phyloP scores from a whole-genome alignment of 2,329 filamentous ascomycete genomes.

The Penicillium sp. region DNA sequence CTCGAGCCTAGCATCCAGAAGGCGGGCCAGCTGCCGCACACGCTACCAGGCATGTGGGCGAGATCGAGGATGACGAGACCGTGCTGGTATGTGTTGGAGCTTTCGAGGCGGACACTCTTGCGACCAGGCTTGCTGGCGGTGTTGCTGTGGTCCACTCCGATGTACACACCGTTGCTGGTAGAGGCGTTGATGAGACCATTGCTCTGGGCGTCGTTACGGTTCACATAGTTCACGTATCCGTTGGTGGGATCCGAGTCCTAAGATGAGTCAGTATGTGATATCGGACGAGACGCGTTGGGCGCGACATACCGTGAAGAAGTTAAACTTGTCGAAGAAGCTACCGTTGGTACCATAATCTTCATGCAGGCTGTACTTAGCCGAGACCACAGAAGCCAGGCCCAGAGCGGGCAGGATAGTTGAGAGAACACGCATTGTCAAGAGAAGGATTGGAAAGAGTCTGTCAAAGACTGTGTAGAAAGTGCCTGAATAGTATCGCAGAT shows the following conservation, averaged over 20 bases:
- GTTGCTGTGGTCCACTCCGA: constrained; percentile 69
- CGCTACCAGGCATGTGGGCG: constrained; percentile 69
- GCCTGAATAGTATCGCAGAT: constrained; percentile 6
- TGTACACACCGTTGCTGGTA: constrained; percentile 58
- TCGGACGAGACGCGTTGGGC: background rate
- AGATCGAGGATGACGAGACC: constrained; percentile 74
- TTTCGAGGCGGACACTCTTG: constrained; percentile 69
- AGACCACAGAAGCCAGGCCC: constrained; percentile 31
- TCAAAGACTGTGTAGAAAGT: constrained; percentile 14
- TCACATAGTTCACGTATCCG: constrained; percentile 72
- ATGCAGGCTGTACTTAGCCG: constrained; percentile 45
- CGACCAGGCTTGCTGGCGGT: constrained; percentile 61
- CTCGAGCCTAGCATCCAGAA: constrained; percentile 64
- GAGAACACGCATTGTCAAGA: constrained; percentile 29
- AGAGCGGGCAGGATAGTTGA: constrained; percentile 30
- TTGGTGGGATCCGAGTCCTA: constrained; percentile 66
- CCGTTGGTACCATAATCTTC: constrained; percentile 50
- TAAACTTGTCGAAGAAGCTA: constrained; percentile 56
- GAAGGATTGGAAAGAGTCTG: constrained; percentile 12
- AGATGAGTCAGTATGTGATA: constrained; percentile 1
- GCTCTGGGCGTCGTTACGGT: constrained; percentile 59
- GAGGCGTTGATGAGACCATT: constrained; percentile 60
- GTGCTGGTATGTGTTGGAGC: constrained; percentile 63
- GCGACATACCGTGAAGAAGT: constrained; percentile 52
- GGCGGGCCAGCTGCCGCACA: constrained; percentile 74